These are phyloP conservation scores for Tuber indicum DNA, from an alignment of 495 filamentous ascomycete species.

Conservation along the genomic window DNA sequence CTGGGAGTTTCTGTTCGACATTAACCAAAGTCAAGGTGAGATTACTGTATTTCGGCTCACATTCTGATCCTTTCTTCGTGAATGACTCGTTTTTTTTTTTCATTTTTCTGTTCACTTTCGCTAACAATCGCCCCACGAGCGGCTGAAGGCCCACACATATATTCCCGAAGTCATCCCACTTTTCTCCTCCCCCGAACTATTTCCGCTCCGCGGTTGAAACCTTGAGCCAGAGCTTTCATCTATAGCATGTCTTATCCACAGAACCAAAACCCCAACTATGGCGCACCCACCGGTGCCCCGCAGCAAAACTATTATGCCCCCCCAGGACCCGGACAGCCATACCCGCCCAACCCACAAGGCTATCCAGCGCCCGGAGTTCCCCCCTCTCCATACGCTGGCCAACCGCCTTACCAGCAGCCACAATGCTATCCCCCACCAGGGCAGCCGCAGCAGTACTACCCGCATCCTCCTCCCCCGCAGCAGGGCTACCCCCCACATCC, in stretches of 20 bases:
- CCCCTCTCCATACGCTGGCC: slow-evolving; percentile 7
- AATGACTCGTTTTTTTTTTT: neutral
- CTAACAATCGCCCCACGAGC: neutral
- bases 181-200: neutral
- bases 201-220: neutral
- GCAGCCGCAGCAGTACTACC: slow-evolving; percentile 19
- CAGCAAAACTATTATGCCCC: slow-evolving; percentile 7
- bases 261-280: neutral
- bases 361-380: slow-evolving; percentile 8
- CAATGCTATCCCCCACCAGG: slow-evolving; percentile 25
- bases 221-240: neutral
- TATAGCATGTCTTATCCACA: neutral
- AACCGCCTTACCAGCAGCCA: slow-evolving; percentile 24
- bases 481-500: slow-evolving; percentile 31
- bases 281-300: neutral
- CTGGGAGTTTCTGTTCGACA: neutral
- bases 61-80: neutral
- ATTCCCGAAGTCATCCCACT: neutral
- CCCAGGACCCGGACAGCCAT: slow-evolving; percentile 30
- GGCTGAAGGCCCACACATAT: neutral
- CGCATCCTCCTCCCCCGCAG: slow-evolving; percentile 30
- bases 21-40: neutral
- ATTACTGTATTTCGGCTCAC: neutral
- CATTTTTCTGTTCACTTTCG: neutral
- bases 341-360: slow-evolving; percentile 42